phyloP scores from a whole-genome alignment of 1,284 basidiomycete species.

The Earliella scabrosa region DNA sequence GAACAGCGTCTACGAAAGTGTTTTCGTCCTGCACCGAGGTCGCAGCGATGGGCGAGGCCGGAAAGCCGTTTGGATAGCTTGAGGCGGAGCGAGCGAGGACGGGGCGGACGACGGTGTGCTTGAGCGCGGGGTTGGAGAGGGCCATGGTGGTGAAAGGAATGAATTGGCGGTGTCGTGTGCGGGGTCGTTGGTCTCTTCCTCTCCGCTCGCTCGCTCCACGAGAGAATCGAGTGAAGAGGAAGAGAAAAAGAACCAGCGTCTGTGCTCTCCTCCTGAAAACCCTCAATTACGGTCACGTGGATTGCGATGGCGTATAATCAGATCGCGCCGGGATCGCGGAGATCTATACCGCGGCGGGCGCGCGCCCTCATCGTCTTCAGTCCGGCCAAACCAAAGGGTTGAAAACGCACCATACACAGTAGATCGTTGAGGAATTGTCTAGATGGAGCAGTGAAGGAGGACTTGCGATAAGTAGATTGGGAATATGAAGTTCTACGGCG shows the following conservation, averaged over 20 bases:
- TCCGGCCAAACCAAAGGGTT: too few relatives aligned
- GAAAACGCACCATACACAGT: too few relatives aligned
- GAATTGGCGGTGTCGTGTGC: constrained; percentile 26
- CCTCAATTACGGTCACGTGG: constrained; percentile 9
- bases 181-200: constrained; percentile 49
- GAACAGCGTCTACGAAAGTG: constrained; percentile 60
- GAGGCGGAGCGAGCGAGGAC: constrained; percentile 52
- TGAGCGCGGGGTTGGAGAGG: constrained; percentile 32
- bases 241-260: constrained; percentile 40
- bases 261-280: constrained; percentile 7
- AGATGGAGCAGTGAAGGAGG: too few relatives aligned
- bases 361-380: too few relatives aligned
- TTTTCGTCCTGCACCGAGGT: constrained; percentile 36
- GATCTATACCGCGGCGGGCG: background rate
- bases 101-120: constrained; percentile 43
- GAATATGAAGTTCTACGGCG: too few relatives aligned
- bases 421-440: too few relatives aligned
- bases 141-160: constrained; percentile 34
- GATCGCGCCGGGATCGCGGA: constrained; percentile 13
- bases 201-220: constrained; percentile 49
- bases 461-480: too few relatives aligned
- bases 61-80: constrained; percentile 43
- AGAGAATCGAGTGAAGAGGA: constrained; percentile 48
- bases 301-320: background rate
- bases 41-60: constrained; percentile 57